These are phyloP conservation scores for Tillandsia leiboldiana DNA, from an alignment of 176 grass and related monocot species.

Conservation along the genomic window DNA sequence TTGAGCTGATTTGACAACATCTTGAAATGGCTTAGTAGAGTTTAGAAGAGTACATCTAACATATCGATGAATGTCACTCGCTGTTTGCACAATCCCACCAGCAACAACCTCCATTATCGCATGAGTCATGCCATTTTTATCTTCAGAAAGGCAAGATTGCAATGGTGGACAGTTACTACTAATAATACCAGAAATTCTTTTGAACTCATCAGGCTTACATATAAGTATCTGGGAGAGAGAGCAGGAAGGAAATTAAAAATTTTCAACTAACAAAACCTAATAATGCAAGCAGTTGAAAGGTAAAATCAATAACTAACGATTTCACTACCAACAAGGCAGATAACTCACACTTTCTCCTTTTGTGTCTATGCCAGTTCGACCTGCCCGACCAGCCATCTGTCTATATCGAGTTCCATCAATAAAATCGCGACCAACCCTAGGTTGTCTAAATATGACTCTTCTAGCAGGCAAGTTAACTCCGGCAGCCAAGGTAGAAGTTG, in stretches of 20 bases:
- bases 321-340: neutral
- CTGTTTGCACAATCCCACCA: conserved; percentile 92
- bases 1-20: conserved; percentile 95
- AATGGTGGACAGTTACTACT: conserved; percentile 63
- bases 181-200: conserved; percentile 62
- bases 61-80: conserved; percentile 87
- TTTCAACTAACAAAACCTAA: neutral
- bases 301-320: neutral
- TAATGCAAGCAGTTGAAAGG: neutral
- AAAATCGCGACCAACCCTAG: conserved; percentile 81
- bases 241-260: neutral
- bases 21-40: conserved; percentile 83
- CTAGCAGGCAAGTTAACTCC: conserved; percentile 97
- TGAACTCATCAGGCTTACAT: conserved; percentile 77
- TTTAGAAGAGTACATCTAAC: conserved; percentile 92
- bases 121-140: conserved; percentile 99
- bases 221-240: conserved; percentile 63
- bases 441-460: conserved; percentile 93
- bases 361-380: conserved; percentile 96
- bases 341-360: conserved; percentile 97
- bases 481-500: conserved; percentile 93
- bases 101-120: conserved; percentile 97
- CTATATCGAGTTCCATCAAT: conserved; percentile 96
- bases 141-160: conserved; percentile 90
- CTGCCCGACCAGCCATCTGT: conserved; percentile 95